These are phyloP conservation scores for Nidula microcarpa DNA, from an alignment of 768 basidiomycete genomes.

Conservation along the genomic window DNA sequence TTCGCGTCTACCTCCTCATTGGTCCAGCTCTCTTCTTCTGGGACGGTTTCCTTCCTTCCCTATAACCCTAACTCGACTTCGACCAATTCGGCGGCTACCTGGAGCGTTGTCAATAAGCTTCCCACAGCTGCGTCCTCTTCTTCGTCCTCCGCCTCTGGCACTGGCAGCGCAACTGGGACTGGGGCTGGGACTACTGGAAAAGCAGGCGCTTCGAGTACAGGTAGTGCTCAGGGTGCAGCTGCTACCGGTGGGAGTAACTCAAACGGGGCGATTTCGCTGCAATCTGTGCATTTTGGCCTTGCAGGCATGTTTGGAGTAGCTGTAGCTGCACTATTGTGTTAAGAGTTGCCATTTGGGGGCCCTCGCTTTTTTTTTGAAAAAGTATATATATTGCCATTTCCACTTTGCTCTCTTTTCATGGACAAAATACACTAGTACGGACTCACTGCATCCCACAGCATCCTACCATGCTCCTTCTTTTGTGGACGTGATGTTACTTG, in stretches of 20 bases:
- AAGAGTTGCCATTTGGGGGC: too few relatives aligned
- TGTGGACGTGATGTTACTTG: too few relatives aligned
- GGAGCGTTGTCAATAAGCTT: conserved; percentile 44
- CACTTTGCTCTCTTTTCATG: too few relatives aligned
- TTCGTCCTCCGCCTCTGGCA: not conserved
- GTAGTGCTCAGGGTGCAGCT: not conserved
- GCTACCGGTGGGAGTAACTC: not conserved
- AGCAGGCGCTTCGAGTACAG: not conserved
- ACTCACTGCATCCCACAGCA: too few relatives aligned
- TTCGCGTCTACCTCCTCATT: conserved; percentile 59
- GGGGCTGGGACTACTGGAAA: not conserved
- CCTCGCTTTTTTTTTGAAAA: too few relatives aligned
- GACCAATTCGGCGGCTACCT: conserved; percentile 42
- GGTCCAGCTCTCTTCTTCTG: conserved; percentile 64
- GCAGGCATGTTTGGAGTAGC: not conserved
- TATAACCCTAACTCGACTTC: conserved; percentile 43
- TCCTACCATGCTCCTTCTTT: too few relatives aligned
- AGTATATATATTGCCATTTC: too few relatives aligned
- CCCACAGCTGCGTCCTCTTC: conserved; percentile 24
- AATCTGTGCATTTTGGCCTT: not conserved
- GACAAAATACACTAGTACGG: too few relatives aligned
- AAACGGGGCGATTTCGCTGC: not conserved
- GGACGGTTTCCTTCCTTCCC: conserved; percentile 57
- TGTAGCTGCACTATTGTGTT: too few relatives aligned
- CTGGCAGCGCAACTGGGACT: conserved; percentile 1